Evolutionary conservation across 345 rosid genomes (phyloP).

Genomic region (Aquilaria sinensis): DNA sequence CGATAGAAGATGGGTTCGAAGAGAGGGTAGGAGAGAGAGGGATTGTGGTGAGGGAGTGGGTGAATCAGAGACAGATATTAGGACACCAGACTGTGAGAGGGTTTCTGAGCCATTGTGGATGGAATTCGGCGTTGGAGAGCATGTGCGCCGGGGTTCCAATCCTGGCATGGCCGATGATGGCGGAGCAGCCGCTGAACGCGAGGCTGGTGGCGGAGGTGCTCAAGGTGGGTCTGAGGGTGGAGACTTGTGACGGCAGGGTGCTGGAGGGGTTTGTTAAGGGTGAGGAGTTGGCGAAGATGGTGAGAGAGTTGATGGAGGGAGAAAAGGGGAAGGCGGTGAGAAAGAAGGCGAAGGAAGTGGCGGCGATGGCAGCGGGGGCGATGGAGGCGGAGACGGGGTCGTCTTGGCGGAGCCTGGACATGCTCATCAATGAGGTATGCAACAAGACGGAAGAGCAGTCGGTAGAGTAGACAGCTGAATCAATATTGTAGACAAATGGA

Average conservation of each 20-base stretch:
- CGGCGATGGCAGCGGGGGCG: conserved; percentile 44
- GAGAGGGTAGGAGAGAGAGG: conserved; percentile 45
- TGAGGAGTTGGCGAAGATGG: conserved; percentile 37
- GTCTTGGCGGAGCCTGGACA: conserved; percentile 49
- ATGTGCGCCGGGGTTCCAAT: conserved; percentile 68
- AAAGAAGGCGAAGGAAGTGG: conserved; percentile 33
- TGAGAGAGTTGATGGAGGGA: conserved; percentile 62
- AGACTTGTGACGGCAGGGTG: conserved; percentile 30
- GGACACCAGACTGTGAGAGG: conserved; percentile 53
- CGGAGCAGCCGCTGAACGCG: conserved; percentile 65
- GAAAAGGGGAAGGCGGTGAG: conserved; percentile 40
- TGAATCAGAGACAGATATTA: conserved; percentile 54
- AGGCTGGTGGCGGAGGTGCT: conserved; percentile 62
- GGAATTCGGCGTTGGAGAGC: conserved; percentile 77
- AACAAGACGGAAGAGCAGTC: background rate
- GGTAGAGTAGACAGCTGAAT: background rate
- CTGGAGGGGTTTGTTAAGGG: conserved; percentile 36
- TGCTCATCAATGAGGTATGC: conserved; percentile 30
- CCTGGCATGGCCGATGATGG: conserved; percentile 78
- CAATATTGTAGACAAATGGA: background rate
- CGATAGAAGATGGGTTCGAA: conserved; percentile 34
- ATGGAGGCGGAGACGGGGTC: conserved; percentile 48
- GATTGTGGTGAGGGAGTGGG: conserved; percentile 61
- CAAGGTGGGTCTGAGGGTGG: conserved; percentile 51
- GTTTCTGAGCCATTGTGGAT: conserved; percentile 78